These are phyloP conservation scores for Microdochium paspali DNA, from an alignment of 2,329 filamentous ascomycete species.

Conservation along the genomic window DNA sequence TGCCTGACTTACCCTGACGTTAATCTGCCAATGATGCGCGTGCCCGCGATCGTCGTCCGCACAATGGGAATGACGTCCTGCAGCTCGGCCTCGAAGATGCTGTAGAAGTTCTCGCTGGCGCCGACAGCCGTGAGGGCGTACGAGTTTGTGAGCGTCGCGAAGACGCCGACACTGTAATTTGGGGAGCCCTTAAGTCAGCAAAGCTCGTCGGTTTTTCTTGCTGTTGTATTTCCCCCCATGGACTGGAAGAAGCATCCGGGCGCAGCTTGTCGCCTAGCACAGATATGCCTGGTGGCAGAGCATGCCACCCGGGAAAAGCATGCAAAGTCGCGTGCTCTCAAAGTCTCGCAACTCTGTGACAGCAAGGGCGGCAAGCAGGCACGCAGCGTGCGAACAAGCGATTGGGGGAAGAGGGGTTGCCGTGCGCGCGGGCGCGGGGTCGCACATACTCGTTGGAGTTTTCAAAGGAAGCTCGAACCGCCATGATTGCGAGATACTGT, in stretches of 20 bases:
- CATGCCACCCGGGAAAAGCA: no score
- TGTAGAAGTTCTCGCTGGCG: constrained; percentile 98
- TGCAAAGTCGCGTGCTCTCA: no score
- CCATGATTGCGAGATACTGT: constrained; percentile 34
- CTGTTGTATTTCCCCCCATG: no score
- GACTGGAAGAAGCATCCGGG: no score
- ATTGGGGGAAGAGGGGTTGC: no score
- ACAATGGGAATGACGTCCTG: constrained; percentile 97
- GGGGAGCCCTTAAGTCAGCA: no score
- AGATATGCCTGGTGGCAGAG: no score
- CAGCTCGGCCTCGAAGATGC: constrained; percentile 94
- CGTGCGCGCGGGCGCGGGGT: background rate
- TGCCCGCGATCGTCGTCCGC: constrained; percentile 92
- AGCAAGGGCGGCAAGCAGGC: no score
- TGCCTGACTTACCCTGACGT: constrained; percentile 64
- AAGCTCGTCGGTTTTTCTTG: no score
- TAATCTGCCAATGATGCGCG: constrained; percentile 88
- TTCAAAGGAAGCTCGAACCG: constrained; percentile 69
- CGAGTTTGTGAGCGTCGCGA: constrained; percentile 92
- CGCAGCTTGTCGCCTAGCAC: no score
- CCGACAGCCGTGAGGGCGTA: constrained; percentile 92
- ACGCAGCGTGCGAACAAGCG: no score
- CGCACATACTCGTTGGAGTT: constrained; percentile 79
- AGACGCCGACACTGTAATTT: constrained; percentile 96
- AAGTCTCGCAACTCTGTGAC: no score